Evolutionary conservation across 2,329 filamentous ascomycete species (phyloP), one percentile per base, ranked within the genome.

Genomic region (Fusarium sp.): DNA sequence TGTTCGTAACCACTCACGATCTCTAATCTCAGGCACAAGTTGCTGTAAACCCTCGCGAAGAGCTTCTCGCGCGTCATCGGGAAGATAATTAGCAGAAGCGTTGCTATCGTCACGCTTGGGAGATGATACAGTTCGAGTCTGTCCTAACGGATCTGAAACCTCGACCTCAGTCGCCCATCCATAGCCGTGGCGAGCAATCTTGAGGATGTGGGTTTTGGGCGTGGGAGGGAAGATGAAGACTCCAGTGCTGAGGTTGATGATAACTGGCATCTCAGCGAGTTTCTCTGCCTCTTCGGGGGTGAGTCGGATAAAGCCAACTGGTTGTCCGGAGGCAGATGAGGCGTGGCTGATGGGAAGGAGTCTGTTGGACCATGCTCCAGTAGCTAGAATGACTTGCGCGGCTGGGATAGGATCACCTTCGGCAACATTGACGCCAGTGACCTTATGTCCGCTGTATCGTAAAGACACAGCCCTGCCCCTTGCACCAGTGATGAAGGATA

Each of bases 291-390:
- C 91, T 4, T 83, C 82, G 7, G 83, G 75, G 0, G 86, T 87
- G 52, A 93, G 83, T 56, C 84, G 82, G 65, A 92, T 83, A 78
- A 92, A 93, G 0, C 86, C 88, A 16, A 93, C 78, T 1, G 86
- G 84, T 69, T 93, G 91, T 2, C 89, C 91, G 0, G 89, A 91
- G 0, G 89, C 87, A 55, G 87, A 84, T 24, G 85, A 86, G 16
- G 89, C 84, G 42, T 90, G 89, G 26, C 85, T 83, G 2, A 92
- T 80, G 71, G 91, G 88, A 42, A 93, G 16, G 1, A 80, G 47
- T 3, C 71, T 50, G 16, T 77, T 78, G 16, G 89, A 89, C 91
- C 91, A 93, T 5, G 91, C 90, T 12, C 91, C 91, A 3, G 90
- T 86, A 3, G 91, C 89, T 5, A 93, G 79, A 3, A 93, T 82